A percentile compares a stretch with the other conserved stretches of the same genome.
Conservation (phyloP, 2,329 filamentous ascomycete species). For the Sordariomycetes sp. region DNA sequence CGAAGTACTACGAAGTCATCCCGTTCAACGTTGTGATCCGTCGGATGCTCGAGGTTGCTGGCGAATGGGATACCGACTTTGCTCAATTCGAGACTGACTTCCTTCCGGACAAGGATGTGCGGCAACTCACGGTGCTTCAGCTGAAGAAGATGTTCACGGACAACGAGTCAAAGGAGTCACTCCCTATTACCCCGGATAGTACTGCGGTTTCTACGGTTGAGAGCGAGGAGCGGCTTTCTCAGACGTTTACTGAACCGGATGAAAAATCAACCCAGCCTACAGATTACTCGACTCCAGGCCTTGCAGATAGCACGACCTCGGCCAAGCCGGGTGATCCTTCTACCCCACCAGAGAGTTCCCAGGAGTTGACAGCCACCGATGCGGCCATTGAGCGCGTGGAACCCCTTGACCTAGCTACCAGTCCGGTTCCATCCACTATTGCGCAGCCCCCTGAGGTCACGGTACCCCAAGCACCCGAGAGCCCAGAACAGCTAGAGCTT, state of each 20-base stretch:
- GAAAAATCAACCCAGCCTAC: slow-evolving; percentile 31
- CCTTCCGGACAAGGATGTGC: slow-evolving; percentile 92
- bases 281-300: slow-evolving; percentile 20
- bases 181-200: slow-evolving; percentile 53
- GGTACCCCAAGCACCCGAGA: neutral
- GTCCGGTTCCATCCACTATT: neutral
- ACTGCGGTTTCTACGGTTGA: slow-evolving; percentile 36
- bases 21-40: slow-evolving; percentile 82
- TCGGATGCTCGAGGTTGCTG: slow-evolving; percentile 82
- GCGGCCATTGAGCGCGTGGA: slow-evolving; percentile 31
- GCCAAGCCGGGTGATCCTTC: slow-evolving; percentile 9
- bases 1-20: slow-evolving; percentile 93
- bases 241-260: slow-evolving; percentile 30
- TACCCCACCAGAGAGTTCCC: slow-evolving; percentile 14
- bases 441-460: neutral
- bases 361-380: slow-evolving; percentile 16
- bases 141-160: slow-evolving; percentile 92
- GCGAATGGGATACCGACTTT: slow-evolving; percentile 88
- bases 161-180: slow-evolving; percentile 67
- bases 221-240: slow-evolving; percentile 30
- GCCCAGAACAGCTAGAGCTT: neutral
- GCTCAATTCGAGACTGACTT: slow-evolving; percentile 85
- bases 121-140: slow-evolving; percentile 81
- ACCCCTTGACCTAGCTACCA: slow-evolving; percentile 31
- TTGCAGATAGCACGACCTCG: slow-evolving; percentile 17